Conservation (phyloP, 306 rosid species). For the Prosopis cineraria region DNA sequence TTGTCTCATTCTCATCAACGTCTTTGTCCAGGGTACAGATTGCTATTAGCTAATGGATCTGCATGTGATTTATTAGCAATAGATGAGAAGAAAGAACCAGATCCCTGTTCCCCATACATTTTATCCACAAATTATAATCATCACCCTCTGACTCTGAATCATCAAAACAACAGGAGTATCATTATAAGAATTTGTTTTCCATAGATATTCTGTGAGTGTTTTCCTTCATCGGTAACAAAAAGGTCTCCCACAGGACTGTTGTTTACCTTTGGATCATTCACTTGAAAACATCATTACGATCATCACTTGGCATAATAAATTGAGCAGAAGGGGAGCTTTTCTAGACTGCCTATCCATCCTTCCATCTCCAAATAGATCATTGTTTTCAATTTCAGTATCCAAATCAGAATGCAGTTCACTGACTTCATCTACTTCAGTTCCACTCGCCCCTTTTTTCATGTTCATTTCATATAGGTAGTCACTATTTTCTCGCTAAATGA, state of each 20-base stretch:
- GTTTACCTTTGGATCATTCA: conserved; percentile 28
- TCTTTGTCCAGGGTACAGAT: conserved; percentile 49
- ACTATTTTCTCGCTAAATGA: conserved; percentile 46
- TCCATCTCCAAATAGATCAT: conserved; percentile 45
- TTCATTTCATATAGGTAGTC: conserved; percentile 38
- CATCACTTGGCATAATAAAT: conserved; percentile 43
- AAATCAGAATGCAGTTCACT: conserved; percentile 35
- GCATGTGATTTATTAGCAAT: conserved; percentile 43
- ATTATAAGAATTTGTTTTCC: conserved; percentile 46
- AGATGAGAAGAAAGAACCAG: conserved; percentile 49
- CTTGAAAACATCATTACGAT: conserved; percentile 42
- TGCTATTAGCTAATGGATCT: conserved; percentile 40
- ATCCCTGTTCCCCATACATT: conserved; percentile 46
- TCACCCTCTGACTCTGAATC: conserved; percentile 73
- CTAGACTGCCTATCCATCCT: conserved; percentile 46
- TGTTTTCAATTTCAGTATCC: conserved; percentile 50
- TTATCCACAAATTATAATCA: conserved; percentile 46
- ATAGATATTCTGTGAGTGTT: conserved; percentile 31
- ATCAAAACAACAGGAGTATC: conserved; percentile 52
- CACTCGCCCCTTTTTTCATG: conserved; percentile 46
- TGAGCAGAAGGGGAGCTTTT: conserved; percentile 44
- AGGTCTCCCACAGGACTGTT: conserved; percentile 39
- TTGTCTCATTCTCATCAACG: conserved; percentile 43
- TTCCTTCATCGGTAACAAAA: conserved; percentile 50
- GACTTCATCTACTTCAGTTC: conserved; percentile 42